phyloP scores from a whole-genome alignment of 2,329 filamentous ascomycete species.

The Camillea tinctor region DNA sequence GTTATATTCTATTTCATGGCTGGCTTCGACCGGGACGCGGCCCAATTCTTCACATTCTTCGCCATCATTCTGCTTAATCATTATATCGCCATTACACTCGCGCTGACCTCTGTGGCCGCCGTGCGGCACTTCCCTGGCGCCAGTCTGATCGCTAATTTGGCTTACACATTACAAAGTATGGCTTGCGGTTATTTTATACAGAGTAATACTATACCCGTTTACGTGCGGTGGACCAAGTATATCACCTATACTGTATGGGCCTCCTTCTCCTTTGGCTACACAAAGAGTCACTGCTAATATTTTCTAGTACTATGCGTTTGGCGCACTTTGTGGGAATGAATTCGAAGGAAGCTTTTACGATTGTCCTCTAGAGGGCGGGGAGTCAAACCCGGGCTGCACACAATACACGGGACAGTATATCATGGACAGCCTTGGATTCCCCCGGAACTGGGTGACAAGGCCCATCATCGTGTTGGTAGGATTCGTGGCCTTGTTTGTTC shows the following conservation, averaged over 20 bases:
- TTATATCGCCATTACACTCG: conserved; percentile 71
- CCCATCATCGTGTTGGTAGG: conserved; percentile 63
- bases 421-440: conserved; percentile 67
- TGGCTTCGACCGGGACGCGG: conserved; percentile 63
- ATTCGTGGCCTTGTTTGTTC: conserved; percentile 63
- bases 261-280: conserved; percentile 26
- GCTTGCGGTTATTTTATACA: conserved; percentile 78
- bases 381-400: conserved; percentile 61
- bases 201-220: conserved; percentile 69
- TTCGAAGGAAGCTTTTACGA: conserved; percentile 71
- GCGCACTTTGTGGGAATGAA: conserved; percentile 70
- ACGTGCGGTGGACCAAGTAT: conserved; percentile 77
- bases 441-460: conserved; percentile 62
- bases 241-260: conserved; percentile 54
- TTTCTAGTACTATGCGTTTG: conserved; percentile 65
- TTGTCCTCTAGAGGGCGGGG: conserved; percentile 64
- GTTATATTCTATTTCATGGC: conserved; percentile 77
- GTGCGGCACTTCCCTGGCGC: conserved; percentile 68
- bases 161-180: conserved; percentile 71
- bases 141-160: conserved; percentile 69
- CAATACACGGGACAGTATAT: conserved; percentile 70
- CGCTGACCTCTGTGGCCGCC: conserved; percentile 64
- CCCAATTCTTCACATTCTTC: conserved; percentile 72
- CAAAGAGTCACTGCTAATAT: conserved; percentile 7
- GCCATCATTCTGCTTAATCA: conserved; percentile 66